A percentile compares a stretch with the other conserved stretches of the same genome.
Evolutionary conservation across 2,329 filamentous ascomycete species (phyloP).

Genomic region (Alternaria sp.): DNA sequence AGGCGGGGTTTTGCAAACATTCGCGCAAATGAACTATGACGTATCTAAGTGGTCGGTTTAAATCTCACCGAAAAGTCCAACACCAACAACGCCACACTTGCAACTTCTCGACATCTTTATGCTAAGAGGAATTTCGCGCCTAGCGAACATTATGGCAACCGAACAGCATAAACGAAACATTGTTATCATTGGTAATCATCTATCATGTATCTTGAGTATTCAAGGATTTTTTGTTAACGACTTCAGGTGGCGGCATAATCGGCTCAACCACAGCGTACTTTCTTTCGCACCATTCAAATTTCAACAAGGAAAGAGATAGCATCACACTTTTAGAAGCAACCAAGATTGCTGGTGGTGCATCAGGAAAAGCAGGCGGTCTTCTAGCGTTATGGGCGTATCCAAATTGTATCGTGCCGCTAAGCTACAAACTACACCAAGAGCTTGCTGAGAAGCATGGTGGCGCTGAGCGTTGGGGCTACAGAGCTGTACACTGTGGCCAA

Average conservation of each 20-base stretch:
- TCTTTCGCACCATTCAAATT: conserved; percentile 83
- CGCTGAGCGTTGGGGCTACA: conserved; percentile 83
- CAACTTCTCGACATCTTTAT: conserved; percentile 25
- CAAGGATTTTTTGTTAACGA: conserved; percentile 6
- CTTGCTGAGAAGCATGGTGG: conserved; percentile 86
- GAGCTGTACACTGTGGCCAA: conserved; percentile 77
- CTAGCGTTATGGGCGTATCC: conserved; percentile 94
- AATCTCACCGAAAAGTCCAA: conserved; percentile 24
- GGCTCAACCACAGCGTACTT: conserved; percentile 92
- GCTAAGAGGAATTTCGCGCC: conserved; percentile 29
- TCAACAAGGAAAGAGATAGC: conserved; percentile 75
- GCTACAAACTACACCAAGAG: conserved; percentile 82
- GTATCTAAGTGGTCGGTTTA: conserved; percentile 23
- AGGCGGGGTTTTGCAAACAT: background rate
- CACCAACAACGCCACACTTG: conserved; percentile 27
- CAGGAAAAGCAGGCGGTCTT: conserved; percentile 91
- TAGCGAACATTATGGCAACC: conserved; percentile 37
- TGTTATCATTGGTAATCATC: conserved; percentile 46
- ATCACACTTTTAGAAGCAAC: conserved; percentile 89
- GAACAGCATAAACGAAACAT: conserved; percentile 44
- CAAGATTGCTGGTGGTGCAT: conserved; percentile 86
- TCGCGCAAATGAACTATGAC: conserved; percentile 17
- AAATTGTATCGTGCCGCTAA: conserved; percentile 80
- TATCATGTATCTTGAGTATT: background rate
- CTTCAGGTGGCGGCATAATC: conserved; percentile 85